These are phyloP conservation scores for Dillenia suffruticosa DNA, from an alignment of 164 flowering plant species.

Conservation along the genomic window DNA sequence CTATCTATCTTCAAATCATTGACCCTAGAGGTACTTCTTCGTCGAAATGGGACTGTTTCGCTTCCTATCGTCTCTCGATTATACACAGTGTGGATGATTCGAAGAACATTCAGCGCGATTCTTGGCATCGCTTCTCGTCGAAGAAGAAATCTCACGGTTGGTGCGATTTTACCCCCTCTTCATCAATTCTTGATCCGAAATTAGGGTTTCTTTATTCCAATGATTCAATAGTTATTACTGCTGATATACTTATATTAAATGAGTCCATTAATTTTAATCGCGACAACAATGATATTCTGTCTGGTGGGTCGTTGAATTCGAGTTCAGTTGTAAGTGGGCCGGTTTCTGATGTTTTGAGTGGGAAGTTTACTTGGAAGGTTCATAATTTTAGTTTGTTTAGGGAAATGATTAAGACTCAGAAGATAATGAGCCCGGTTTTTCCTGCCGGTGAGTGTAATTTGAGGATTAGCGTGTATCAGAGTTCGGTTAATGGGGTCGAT, in stretches of 20 bases:
- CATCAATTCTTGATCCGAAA: slow-evolving; percentile 41
- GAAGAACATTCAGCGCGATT: slow-evolving; percentile 58
- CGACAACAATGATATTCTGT: slow-evolving; percentile 35
- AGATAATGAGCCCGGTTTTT: slow-evolving; percentile 74
- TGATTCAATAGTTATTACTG: slow-evolving; percentile 49
- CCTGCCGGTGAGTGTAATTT: slow-evolving; percentile 73
- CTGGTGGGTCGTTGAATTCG: too few species aligned
- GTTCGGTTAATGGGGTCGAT: slow-evolving; percentile 63
- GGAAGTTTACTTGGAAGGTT: slow-evolving; percentile 72
- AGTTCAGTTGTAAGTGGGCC: slow-evolving; percentile 7
- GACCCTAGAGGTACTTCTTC: slow-evolving; percentile 58
- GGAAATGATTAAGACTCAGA: slow-evolving; percentile 80
- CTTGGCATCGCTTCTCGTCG: slow-evolving; percentile 67
- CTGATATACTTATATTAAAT: slow-evolving; percentile 58
- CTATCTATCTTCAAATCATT: slow-evolving; percentile 60
- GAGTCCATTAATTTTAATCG: slow-evolving; percentile 47
- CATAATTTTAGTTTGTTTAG: slow-evolving; percentile 67
- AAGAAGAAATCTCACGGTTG: slow-evolving; percentile 79
- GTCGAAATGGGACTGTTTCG: slow-evolving; percentile 73
- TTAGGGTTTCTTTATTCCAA: slow-evolving; percentile 40
- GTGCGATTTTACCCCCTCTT: slow-evolving; percentile 65
- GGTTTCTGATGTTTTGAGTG: slow-evolving; percentile 51
- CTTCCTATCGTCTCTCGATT: slow-evolving; percentile 54
- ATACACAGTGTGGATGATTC: slow-evolving; percentile 43
- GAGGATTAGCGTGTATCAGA: slow-evolving; percentile 74